phyloP scores from a whole-genome alignment of 805 yeast genomes.

The Metschnikowia reukaufii region DNA sequence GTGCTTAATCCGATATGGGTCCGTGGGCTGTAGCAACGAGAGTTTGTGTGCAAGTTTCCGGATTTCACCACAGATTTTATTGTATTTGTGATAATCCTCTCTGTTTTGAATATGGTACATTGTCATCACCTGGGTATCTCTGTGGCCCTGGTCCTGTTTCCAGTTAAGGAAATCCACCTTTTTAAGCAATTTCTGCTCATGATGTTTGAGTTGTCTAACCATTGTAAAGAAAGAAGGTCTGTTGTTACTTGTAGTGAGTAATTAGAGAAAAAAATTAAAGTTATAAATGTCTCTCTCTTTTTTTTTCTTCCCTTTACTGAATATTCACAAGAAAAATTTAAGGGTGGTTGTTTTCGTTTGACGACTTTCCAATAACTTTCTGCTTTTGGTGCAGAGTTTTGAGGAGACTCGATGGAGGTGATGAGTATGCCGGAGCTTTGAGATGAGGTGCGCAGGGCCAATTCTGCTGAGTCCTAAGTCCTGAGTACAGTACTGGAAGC shows the following conservation, averaged over 20 bases:
- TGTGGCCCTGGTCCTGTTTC: conserved; percentile 94
- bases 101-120: conserved; percentile 91
- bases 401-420: background rate
- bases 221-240: conserved; percentile 3
- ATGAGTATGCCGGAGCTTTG: background rate
- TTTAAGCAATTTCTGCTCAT: conserved; percentile 90
- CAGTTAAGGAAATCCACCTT: conserved; percentile 96
- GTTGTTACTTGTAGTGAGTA: background rate
- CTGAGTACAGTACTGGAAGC: background rate
- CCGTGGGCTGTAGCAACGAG: conserved; percentile 81
- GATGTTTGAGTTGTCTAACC: conserved; percentile 86
- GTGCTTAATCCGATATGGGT: conserved; percentile 83
- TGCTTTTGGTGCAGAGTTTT: background rate
- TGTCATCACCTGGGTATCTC: conserved; percentile 96
- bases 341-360: background rate
- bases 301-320: background rate
- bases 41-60: conserved; percentile 84
- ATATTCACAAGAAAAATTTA: no score
- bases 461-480: no score
- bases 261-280: background rate
- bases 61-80: conserved; percentile 87
- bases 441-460: conserved; percentile 1
- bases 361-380: background rate
- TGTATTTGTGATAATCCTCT: conserved; percentile 94
- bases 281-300: no score